Base-by-base conservation (phyloP, 306 rosid species). In the Phaseolus lunatus region DNA sequence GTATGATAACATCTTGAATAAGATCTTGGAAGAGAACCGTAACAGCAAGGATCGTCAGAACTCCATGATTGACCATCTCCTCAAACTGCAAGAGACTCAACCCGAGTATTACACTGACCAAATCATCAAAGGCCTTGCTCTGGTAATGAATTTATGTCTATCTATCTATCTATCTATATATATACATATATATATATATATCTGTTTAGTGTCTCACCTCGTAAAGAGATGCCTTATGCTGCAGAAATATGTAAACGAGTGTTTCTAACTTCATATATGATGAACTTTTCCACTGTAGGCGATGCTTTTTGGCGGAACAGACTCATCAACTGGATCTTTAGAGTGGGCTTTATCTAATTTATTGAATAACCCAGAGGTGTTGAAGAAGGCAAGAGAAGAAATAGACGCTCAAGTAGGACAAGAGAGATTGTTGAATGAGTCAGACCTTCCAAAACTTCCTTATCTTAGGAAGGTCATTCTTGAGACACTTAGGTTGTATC, bases 391-490 rank as follows among this genome's bases (percentile, higher is more conserved):
- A 18, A 63, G 70, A 64, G 70, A 35, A 1, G 70, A 64, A 35
- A 1, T 64, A 4, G 70, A 64, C 0, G 9, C 26, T 18, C 3
- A 3, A 3, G 48, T 64, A 9, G 70, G 70, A 2, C 8, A 35
- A 35, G 70, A 64, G 0, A 8, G 29, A 0, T 37, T 64, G 27
- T 9, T 64, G 11, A 64, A 35, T 10, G 70, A 64, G 27, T 64
- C 70, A 9, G 70, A 64, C n/a, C 44, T 64, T 37, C 49, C 70
- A n/a, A 64, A 64, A 64, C 70, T 64, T 35, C 70, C 70, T n/a
- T 64, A 64, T 9, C 70, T 64, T 10, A 35, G 49, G 7, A 64
- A 64, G n/a, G 5, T 64, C 0, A 11, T 64, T 16, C 49, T 35
- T 0, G 70, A 64, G 24, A 64, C 70, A 35, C 70, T 64, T 2